Evolutionary conservation across 352 stramenopile species (phyloP), one percentile per base, ranked within the genome.

Genomic region (Pseudoperonospora humuli): DNA sequence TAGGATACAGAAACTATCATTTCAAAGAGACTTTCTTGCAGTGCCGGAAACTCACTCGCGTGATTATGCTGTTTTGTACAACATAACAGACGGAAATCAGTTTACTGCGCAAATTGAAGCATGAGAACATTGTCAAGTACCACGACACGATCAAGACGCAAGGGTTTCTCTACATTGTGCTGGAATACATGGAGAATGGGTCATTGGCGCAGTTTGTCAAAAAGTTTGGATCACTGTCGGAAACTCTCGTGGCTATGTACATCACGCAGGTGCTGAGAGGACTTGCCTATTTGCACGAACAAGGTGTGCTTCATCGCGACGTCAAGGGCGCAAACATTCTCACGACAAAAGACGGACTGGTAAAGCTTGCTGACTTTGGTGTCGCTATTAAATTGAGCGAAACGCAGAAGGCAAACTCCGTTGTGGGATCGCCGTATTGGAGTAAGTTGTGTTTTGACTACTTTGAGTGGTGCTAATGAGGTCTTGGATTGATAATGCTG

Each of bases 61-160:
- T n/a, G n/a, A n/a, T n/a, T n/a, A 28, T 34, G 15, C 10, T 61
- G 32, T 49, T 35, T 34, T 54, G 13, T 13, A 32, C 9, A 17
- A 11, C n/a, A 9, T 31, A 27, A 21, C 39, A 93, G 67, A 82
- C 64, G 49, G 90, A 97, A 64, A 94, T 97, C 51, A 89, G 82
- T 45, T 61, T 97, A 41, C 69, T 97, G 32, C 79, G 84, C 43
- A 96, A 95, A 57, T 66, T 97, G 13, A 90, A 97, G 29, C 91
- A 97, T 47, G 78, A 89, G 36, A 97, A 97, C 61, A 97, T 97
- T 32, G 91, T 97, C 54, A 95, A 96, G 67, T 97, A 97, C 64
- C 81, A 93, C 53, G 89, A 97, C 66, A 96, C 85, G 19, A 95
- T 97, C 64, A 83, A 86, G 58, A 90, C 79, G 32, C 71, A 86